These are phyloP conservation scores for Hypoxylon rickii DNA, from an alignment of 495 filamentous ascomycete species.

Conservation along the genomic window DNA sequence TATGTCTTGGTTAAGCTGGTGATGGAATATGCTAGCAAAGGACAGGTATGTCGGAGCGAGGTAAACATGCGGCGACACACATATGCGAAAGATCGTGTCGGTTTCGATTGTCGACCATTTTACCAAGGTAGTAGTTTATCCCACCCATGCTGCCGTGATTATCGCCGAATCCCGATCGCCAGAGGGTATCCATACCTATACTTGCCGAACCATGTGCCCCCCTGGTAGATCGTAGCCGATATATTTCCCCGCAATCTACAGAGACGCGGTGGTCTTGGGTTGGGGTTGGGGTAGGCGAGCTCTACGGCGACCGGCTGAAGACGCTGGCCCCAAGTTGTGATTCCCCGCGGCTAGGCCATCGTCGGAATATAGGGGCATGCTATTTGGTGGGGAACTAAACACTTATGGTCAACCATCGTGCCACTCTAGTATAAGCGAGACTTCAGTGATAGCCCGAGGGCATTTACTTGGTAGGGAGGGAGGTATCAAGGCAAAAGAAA, in stretches of 20 bases:
- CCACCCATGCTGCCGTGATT: too few relatives aligned
- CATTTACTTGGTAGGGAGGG: too few relatives aligned
- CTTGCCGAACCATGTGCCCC: constrained; percentile 27
- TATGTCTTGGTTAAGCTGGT: not conserved
- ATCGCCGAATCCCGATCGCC: constrained; percentile 18
- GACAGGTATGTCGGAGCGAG: too few relatives aligned
- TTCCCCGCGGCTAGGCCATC: constrained; percentile 16
- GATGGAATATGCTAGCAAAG: constrained; percentile 1
- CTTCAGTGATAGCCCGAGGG: too few relatives aligned
- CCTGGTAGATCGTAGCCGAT: constrained; percentile 31
- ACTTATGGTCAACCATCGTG: not conserved
- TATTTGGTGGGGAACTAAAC: constrained; percentile 2
- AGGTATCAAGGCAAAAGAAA: too few relatives aligned
- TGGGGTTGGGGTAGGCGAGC: not conserved
- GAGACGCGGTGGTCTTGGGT: not conserved
- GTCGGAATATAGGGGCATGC: too few relatives aligned
- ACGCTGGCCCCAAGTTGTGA: not conserved
- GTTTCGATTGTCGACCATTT: constrained; percentile 12
- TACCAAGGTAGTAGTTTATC: not conserved
- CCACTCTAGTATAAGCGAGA: not conserved
- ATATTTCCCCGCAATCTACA: constrained; percentile 31
- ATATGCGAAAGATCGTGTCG: too few relatives aligned
- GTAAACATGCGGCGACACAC: too few relatives aligned
- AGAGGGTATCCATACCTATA: constrained; percentile 6
- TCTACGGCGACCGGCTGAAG: constrained; percentile 16